A percentile compares a stretch with the other conserved stretches of the same genome.
phyloP scores from a whole-genome alignment of 2,329 filamentous ascomycete species.

The Arthroderma sp. region DNA sequence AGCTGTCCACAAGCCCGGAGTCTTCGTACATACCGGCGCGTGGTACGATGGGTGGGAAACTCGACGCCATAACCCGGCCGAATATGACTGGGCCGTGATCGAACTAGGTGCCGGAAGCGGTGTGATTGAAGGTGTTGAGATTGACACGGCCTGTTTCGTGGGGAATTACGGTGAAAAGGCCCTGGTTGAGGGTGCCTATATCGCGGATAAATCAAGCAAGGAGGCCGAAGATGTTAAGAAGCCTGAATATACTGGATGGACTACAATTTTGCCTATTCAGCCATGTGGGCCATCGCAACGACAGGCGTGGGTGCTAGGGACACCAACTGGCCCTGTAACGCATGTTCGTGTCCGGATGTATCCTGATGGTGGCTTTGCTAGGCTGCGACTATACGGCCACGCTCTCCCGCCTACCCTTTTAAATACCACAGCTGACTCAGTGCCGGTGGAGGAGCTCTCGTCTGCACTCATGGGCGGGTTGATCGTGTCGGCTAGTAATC shows the following conservation, averaged over 20 bases:
- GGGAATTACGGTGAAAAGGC: constrained; percentile 35
- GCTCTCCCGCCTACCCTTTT: constrained; percentile 24
- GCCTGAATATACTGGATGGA: constrained; percentile 22
- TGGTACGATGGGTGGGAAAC: constrained; percentile 57
- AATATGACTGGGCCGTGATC: constrained; percentile 48
- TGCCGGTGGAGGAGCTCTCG: constrained; percentile 26
- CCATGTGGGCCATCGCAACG: constrained; percentile 30
- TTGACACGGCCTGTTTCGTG: constrained; percentile 33
- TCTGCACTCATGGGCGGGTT: constrained; percentile 30
- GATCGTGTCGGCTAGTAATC: constrained; percentile 26
- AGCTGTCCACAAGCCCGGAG: constrained; percentile 43
- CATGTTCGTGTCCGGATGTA: constrained; percentile 34
- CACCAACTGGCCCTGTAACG: constrained; percentile 23
- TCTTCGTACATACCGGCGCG: constrained; percentile 47
- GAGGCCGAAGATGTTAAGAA: background rate
- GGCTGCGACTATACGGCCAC: constrained; percentile 30
- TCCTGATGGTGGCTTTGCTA: constrained; percentile 33
- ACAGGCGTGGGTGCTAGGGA: constrained; percentile 27
- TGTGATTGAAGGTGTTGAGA: constrained; percentile 29
- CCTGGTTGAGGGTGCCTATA: constrained; percentile 25
- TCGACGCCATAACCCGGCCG: constrained; percentile 44
- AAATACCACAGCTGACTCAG: background rate
- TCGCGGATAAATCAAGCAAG: constrained; percentile 12
- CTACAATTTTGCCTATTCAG: constrained; percentile 25
- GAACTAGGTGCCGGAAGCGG: constrained; percentile 40